Evolutionary conservation across 169 alveolate genomes (phyloP), one percentile per base, ranked within the genome.

Genomic region (Eimeria necatrix): DNA sequence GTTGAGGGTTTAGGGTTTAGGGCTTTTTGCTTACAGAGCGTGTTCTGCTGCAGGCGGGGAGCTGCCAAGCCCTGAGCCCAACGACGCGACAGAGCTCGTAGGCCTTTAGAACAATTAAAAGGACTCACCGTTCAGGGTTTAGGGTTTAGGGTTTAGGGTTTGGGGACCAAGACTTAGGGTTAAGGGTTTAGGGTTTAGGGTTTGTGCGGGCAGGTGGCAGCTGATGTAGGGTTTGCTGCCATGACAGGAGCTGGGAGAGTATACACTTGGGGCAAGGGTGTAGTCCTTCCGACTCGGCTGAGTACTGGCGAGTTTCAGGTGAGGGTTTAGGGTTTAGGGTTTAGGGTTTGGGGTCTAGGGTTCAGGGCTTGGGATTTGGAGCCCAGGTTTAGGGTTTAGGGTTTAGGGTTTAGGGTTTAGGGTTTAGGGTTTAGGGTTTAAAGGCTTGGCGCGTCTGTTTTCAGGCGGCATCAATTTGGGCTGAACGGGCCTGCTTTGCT

Each of bases 401-500:
- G 64, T 56, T 8, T 56, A 9, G 8, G 64, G 8, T 32, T 32
- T 71, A 71, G 51, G 51, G 81, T 71, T 71, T n/a, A 12, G 49
- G 81, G 53, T 71, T 71, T 56, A 61, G n/a, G 24, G 73, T 14
- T 14, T 71, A 71, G 10, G 81, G 81, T 32, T 5, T 71, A 3
- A 4, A 20, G 20, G 8, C 51, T 71, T 7, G 46, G 16, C 22
- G 81, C 22, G 48, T 71, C 12, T 32, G 46, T n/a, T 4, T 71
- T 32, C 7, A 71, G 81, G 81, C 81, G 81, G 81, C 46, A 20
- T 71, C 81, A 4, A 71, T 71, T n/a, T 71, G 81, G 81, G 81
- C 81, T 71, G 81, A 71, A 12, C 14, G 81, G 49, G 22, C 53
- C 41, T 71, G 81, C 16, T 71, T 71, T 71, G 81, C 81, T 24